These are phyloP conservation scores for Xylaria sp. DNA, from an alignment of 2,329 filamentous ascomycete species.

Conservation along the genomic window DNA sequence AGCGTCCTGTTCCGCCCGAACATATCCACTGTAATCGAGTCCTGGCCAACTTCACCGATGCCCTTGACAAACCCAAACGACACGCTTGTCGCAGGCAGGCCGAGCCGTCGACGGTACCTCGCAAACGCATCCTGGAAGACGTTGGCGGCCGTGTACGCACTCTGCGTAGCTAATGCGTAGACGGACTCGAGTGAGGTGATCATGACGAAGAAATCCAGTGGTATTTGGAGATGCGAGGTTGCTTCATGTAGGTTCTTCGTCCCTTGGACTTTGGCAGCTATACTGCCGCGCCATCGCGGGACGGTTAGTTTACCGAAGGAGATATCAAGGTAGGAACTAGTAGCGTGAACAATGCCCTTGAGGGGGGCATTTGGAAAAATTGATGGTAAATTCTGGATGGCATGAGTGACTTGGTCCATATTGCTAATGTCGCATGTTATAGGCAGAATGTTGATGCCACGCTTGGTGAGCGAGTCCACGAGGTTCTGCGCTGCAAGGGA, in stretches of 20 bases:
- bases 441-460: too few species aligned
- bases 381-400: not conserved
- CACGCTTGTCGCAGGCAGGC: not conserved
- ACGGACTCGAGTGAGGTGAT: constrained; percentile 35
- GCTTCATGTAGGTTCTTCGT: constrained; percentile 42
- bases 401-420: not conserved
- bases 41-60: not conserved
- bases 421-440: constrained; percentile 10
- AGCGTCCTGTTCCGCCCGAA: constrained; percentile 30
- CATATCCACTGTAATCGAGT: not conserved
- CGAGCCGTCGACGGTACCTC: constrained; percentile 38
- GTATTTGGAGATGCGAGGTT: constrained; percentile 26
- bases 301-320: constrained; percentile 24
- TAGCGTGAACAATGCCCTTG: constrained; percentile 3
- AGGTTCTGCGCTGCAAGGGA: too few species aligned
- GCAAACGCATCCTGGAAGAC: constrained; percentile 47
- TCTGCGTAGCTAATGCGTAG: constrained; percentile 37
- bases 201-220: constrained; percentile 46
- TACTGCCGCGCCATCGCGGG: constrained; percentile 37
- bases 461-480: too few species aligned
- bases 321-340: constrained; percentile 12
- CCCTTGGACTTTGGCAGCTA: constrained; percentile 44
- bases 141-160: constrained; percentile 45
- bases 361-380: not conserved
- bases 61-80: not conserved